Evolutionary conservation across 2,329 filamentous ascomycete genomes (phyloP).

Genomic region (Pseudocercospora cruenta): DNA sequence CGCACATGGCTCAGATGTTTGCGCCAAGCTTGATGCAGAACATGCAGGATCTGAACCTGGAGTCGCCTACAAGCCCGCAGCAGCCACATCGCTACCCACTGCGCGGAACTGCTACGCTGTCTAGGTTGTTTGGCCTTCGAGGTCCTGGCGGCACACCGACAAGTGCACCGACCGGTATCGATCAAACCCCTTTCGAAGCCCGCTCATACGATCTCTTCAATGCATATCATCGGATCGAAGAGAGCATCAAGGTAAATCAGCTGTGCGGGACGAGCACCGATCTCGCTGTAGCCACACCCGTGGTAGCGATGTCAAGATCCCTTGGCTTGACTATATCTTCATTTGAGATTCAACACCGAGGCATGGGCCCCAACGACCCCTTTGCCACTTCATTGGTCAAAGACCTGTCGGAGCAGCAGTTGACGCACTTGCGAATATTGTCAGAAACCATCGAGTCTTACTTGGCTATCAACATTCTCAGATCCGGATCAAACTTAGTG

Average conservation of each 20-base stretch:
- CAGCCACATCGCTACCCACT: constrained; percentile 20
- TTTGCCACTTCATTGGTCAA: constrained; percentile 73
- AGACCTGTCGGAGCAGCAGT: constrained; percentile 77
- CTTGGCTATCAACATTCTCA: constrained; percentile 73
- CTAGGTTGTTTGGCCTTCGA: constrained; percentile 23
- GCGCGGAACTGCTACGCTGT: constrained; percentile 21
- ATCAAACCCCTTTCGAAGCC: constrained; percentile 17
- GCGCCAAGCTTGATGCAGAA: constrained; percentile 35
- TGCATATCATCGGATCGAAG: constrained; percentile 60
- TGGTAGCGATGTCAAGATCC: constrained; percentile 40
- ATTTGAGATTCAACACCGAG: constrained; percentile 89
- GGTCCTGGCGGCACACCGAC: constrained; percentile 4
- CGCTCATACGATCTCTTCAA: constrained; percentile 47
- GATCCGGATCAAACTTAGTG: constrained; percentile 52
- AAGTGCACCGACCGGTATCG: not conserved
- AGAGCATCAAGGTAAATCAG: constrained; percentile 57
- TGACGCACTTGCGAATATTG: constrained; percentile 86
- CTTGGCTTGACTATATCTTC: constrained; percentile 86
- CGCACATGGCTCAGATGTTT: constrained; percentile 36
- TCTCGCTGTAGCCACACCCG: constrained; percentile 27
- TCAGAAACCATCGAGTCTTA: constrained; percentile 88
- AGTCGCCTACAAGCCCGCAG: constrained; percentile 25
- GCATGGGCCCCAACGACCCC: constrained; percentile 67
- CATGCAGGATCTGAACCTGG: constrained; percentile 35
- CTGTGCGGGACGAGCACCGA: constrained; percentile 38